phyloP scores from a whole-genome alignment of 768 basidiomycete species.

The Lactarius sp. region DNA sequence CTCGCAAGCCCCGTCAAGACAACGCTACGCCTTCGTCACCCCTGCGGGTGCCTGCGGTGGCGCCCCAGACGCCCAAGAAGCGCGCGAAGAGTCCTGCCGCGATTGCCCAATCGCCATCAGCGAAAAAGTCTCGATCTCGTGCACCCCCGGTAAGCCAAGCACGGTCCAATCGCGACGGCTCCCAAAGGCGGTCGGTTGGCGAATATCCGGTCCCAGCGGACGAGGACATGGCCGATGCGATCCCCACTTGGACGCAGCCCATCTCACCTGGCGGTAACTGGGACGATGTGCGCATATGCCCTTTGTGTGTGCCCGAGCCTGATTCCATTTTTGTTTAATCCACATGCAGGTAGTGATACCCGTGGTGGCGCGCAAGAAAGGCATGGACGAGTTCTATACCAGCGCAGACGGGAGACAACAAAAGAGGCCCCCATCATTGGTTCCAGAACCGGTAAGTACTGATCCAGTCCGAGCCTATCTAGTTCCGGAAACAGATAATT shows the following conservation, averaged over 20 bases:
- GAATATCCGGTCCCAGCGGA: constrained; percentile 59
- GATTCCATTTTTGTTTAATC: neutral
- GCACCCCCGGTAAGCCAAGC: constrained; percentile 35
- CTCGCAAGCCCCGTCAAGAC: constrained; percentile 21
- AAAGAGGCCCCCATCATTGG: constrained; percentile 36
- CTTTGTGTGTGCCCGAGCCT: constrained; percentile 18
- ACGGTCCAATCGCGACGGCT: constrained; percentile 35
- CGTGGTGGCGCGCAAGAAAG: constrained; percentile 79
- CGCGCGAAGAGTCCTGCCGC: constrained; percentile 46
- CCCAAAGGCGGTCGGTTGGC: constrained; percentile 54
- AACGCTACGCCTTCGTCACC: constrained; percentile 20
- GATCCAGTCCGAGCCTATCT: neutral
- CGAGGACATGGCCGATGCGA: constrained; percentile 63
- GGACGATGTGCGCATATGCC: constrained; percentile 61
- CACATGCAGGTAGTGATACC: constrained; percentile 67
- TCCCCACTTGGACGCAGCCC: constrained; percentile 80
- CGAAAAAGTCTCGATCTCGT: constrained; percentile 37
- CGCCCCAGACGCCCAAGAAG: constrained; percentile 34
- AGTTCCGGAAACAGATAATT: neutral
- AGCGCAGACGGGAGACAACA: constrained; percentile 63
- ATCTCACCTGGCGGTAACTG: constrained; percentile 65
- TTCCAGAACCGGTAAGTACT: constrained; percentile 54
- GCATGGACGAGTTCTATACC: constrained; percentile 65
- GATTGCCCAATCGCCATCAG: constrained; percentile 33
- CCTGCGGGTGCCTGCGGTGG: constrained; percentile 13